Evolutionary conservation across 2,329 filamentous ascomycete species (phyloP).

Genomic region (Truncatella angustata): DNA sequence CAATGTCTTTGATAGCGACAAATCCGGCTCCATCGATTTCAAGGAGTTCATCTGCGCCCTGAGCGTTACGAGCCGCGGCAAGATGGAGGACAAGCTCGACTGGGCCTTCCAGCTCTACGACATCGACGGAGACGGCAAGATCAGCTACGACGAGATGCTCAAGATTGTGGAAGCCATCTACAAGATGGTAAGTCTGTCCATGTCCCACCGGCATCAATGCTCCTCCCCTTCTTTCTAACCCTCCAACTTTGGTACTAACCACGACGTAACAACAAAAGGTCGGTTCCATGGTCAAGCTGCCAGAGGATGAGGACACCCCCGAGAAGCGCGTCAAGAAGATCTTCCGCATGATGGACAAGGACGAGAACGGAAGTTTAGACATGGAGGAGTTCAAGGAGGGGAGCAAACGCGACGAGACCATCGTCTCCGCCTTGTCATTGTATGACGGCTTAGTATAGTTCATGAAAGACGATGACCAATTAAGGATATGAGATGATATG

Average conservation of each 20-base stretch:
- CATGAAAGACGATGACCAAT: not conserved
- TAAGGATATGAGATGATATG: not conserved
- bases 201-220: no score
- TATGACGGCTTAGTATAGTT: conserved; percentile 88
- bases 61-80: conserved; percentile 92
- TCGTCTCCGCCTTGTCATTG: conserved; percentile 92
- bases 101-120: conserved; percentile 99
- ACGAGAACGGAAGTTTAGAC: conserved; percentile 95
- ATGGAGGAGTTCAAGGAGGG: conserved; percentile 99
- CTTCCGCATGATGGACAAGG: conserved; percentile 99
- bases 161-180: conserved; percentile 99
- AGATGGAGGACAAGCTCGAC: conserved; percentile 99
- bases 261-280: conserved; percentile 56
- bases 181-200: conserved; percentile 75
- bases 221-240: no score
- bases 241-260: not conserved
- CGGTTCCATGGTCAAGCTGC: conserved; percentile 97
- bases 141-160: conserved; percentile 98
- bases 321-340: conserved; percentile 98
- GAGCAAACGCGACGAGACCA: conserved; percentile 97
- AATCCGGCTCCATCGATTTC: conserved; percentile 97
- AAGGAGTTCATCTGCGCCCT: conserved; percentile 99
- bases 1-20: conserved; percentile 97
- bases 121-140: conserved; percentile 98
- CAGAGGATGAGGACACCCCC: conserved; percentile 97